Percentiles rank a stretch among this genome's conserved stretches.
These are phyloP conservation scores for Sarocladium strictum DNA, from an alignment of 2,329 filamentous ascomycete species.

Conservation along the genomic window DNA sequence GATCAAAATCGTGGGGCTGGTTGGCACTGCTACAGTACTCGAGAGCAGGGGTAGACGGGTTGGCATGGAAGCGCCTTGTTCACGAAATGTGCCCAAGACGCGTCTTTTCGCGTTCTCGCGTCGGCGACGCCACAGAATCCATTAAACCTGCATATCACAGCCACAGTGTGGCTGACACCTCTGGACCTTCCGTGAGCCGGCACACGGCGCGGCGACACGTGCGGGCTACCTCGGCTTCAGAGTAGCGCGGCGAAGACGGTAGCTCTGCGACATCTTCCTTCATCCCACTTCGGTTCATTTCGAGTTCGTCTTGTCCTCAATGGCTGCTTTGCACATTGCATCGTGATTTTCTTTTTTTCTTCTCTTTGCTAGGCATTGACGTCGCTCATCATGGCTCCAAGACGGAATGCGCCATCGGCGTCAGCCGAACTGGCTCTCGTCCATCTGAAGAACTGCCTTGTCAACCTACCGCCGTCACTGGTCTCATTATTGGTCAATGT, in stretches of 20 bases:
- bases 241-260: neutral
- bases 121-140: slow-evolving; percentile 20
- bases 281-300: neutral
- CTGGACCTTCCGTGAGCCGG: slow-evolving; percentile 4
- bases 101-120: slow-evolving; percentile 29
- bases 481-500: slow-evolving; percentile 81
- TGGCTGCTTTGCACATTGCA: neutral
- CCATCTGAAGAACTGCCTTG: slow-evolving; percentile 87
- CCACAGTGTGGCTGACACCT: slow-evolving; percentile 13
- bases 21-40: neutral
- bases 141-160: slow-evolving; percentile 17
- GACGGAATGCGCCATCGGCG: slow-evolving; percentile 55
- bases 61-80: slow-evolving; percentile 5
- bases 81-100: slow-evolving; percentile 15
- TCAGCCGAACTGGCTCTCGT: slow-evolving; percentile 79
- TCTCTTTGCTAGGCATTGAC: neutral
- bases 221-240: slow-evolving; percentile 13
- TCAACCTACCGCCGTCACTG: slow-evolving; percentile 82
- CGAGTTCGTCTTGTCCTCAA: neutral
- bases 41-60: slow-evolving; percentile 14
- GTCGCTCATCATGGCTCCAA: slow-evolving; percentile 34
- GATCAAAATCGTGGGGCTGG: slow-evolving; percentile 13
- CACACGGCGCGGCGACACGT: slow-evolving; percentile 7
- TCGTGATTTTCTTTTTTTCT: neutral
- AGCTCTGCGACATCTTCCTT: neutral